Evolutionary conservation across 495 filamentous ascomycete species (phyloP), one percentile per base, ranked within the genome.

Genomic region (Cairneyella variabilis): DNA sequence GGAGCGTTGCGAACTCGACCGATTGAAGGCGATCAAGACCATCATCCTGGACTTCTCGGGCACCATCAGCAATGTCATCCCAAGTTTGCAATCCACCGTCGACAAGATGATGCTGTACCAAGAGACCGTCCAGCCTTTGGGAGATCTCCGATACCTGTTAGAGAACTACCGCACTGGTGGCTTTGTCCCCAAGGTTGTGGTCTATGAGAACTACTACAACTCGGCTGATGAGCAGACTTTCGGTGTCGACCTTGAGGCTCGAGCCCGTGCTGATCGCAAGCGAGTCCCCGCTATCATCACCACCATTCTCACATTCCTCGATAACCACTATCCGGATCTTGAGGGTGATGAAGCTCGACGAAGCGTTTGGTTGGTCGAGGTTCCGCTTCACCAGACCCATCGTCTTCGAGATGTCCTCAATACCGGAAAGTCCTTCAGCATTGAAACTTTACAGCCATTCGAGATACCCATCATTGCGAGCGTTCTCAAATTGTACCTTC

Each of bases 41-140:
- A 93, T 99, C 18, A 84, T 99, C 48, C 79, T 99, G 27, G 93
- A 99, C 70, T 97, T 97, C 70, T 96, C 95, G 18, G 95, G 93
- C 14, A 90, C 93, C 22, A 89, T 99, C 68, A 93, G 91, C 76
- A 97, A 99, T 61, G 91, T 97, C 60, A 97, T 99, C 61, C 95
- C 93, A 14, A 93, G 86, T 61, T 71, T 99, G 43, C 95, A 97
- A 64, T 89, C 92, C 54, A 89, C 89, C 1, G 90, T 97, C 14
- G 95, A 97, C 69, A 88, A 91, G 61, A 97, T 99, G 93, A 90
- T 97, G 85, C 77, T 97, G 21, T 97, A 95, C 66, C 95, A 99
- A 71, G 93, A 99, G 74, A 97, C 93, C 2, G 88, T 99, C 22
- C 95, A 96, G 65, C 93, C 93, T 9, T 64, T 83, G 14, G 90